Conservation (phyloP, 176 grass and related monocot genomes). For the Dendrocalamus sinicus region DNA sequence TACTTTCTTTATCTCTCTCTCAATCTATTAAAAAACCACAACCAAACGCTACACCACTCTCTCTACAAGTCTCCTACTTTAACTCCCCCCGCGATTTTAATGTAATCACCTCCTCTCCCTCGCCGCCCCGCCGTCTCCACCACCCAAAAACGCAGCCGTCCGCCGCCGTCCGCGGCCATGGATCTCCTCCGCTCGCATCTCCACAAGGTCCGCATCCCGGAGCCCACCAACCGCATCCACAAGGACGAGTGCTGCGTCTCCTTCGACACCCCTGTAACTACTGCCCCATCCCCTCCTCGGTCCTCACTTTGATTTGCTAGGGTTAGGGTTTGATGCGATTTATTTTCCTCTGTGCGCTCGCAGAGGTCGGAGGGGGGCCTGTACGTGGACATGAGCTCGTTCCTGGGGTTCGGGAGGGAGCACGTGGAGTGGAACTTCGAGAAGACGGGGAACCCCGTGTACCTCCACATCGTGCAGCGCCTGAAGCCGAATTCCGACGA, state of each 20-base stretch:
- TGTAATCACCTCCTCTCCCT: constrained; percentile 7
- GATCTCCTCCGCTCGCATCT: constrained; percentile 89
- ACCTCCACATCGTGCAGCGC: constrained; percentile 86
- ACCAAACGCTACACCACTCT: not conserved
- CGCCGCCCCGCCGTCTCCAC: constrained; percentile 12
- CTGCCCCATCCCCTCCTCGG: not conserved
- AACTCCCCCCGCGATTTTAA: not conserved
- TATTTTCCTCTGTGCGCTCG: not conserved
- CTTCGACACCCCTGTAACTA: constrained; percentile 80
- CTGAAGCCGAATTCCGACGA: constrained; percentile 68
- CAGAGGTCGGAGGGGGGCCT: constrained; percentile 84
- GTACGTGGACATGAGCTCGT: constrained; percentile 87
- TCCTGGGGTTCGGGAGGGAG: constrained; percentile 89
- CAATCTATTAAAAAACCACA: too few relatives aligned
- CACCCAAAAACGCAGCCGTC: constrained; percentile 33
- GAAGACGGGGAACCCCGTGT: constrained; percentile 81
- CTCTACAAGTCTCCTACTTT: not conserved
- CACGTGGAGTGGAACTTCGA: constrained; percentile 82
- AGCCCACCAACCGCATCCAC: constrained; percentile 88
- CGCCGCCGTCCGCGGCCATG: constrained; percentile 57
- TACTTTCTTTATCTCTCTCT: too few relatives aligned
- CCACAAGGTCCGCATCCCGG: constrained; percentile 90
- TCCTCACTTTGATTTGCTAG: constrained; percentile 11
- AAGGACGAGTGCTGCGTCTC: constrained; percentile 98
- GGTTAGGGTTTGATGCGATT: constrained; percentile 35